Base-by-base conservation (phyloP, 768 basidiomycete genomes). In the Trametes maxima region DNA sequence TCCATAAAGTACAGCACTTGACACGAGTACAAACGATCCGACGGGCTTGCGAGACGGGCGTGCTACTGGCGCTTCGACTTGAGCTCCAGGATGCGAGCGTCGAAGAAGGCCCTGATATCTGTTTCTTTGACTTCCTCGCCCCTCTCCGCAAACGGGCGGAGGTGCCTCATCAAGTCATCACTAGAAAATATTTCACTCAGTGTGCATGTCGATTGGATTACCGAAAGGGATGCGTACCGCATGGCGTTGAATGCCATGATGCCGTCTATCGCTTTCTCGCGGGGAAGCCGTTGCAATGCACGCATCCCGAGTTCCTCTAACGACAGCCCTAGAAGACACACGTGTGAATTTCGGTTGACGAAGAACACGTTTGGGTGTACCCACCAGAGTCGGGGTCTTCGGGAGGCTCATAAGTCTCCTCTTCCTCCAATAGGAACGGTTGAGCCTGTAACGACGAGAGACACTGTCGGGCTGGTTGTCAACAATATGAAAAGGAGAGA, bases 271-370 rank as follows among this genome's bases (percentile, higher is more conserved):
- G 91, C 90, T 56, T 81, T 84, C 50, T 92, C 92, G 58, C 92
- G 86, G 37, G 92, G 92, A 28, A 94, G 70, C 52, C 83, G 80
- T 56, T 81, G 78, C 10, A 94, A 75, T 1, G 92, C 92, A 50
- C 92, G 87, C 78, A 92, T 80, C 12, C 92, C 92, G 5, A 94
- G 81, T 69, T 92, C 90, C 71, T 94, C 92, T 36, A 94, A 75
- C 17, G 92, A 90, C 51, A 92, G 76, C 24, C 84, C 92, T 91
- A 8, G 13, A 14, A 21, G 1, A 40, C 12, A 53, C n/a, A 3
- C 37, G 21, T 50, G 51, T 13, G 13, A 40, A 28, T 14, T 0
- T 16, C 36, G 16, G 14, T 21, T 10, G 22, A 42, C 35, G n/a
- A 16, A n/a, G 12, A n/a, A 12, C 2, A 1, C 46, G 13, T 13